Conservation (phyloP, 176 grass and related monocot species). For the Chrysopogon serrulatus region DNA sequence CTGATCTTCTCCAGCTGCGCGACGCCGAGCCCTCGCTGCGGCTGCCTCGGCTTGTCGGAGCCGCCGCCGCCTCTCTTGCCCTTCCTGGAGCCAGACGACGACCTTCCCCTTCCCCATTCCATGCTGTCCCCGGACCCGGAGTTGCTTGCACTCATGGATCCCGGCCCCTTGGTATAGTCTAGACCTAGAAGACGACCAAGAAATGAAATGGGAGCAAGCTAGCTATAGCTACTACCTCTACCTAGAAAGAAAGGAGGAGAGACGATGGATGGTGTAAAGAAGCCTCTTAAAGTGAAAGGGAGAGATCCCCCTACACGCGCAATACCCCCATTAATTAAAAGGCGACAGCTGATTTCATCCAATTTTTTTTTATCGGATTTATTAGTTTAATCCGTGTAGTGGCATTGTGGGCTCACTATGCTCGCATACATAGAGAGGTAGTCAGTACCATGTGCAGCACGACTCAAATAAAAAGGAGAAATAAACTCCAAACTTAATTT, state of each 20-base stretch:
- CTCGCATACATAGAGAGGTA: neutral
- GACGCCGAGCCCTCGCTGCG: conserved; percentile 66
- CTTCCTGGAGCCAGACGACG: conserved; percentile 39
- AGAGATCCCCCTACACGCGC: conserved; percentile 42
- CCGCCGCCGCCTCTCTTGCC: conserved; percentile 41
- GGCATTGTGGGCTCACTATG: neutral
- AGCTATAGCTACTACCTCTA: neutral
- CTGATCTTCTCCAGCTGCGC: conserved; percentile 78
- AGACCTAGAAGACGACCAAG: conserved; percentile 31
- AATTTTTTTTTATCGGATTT: conserved; percentile 8
- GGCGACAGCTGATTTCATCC: conserved; percentile 22
- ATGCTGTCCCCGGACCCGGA: conserved; percentile 50
- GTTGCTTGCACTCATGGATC: conserved; percentile 46
- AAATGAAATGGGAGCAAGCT: conserved; percentile 17
- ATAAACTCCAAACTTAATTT: neutral
- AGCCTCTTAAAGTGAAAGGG: conserved; percentile 72
- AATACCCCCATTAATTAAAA: conserved; percentile 30
- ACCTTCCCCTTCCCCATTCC: conserved; percentile 51
- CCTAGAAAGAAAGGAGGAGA: conserved; percentile 16
- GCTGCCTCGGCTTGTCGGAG: conserved; percentile 60
- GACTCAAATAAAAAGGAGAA: conserved; percentile 5
- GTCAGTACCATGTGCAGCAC: conserved; percentile 18
- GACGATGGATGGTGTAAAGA: conserved; percentile 25
- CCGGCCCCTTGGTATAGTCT: neutral
- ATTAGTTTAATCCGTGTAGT: conserved; percentile 11